Conservation (phyloP, 179 eudicot genomes). For the Spinacia oleracea region DNA sequence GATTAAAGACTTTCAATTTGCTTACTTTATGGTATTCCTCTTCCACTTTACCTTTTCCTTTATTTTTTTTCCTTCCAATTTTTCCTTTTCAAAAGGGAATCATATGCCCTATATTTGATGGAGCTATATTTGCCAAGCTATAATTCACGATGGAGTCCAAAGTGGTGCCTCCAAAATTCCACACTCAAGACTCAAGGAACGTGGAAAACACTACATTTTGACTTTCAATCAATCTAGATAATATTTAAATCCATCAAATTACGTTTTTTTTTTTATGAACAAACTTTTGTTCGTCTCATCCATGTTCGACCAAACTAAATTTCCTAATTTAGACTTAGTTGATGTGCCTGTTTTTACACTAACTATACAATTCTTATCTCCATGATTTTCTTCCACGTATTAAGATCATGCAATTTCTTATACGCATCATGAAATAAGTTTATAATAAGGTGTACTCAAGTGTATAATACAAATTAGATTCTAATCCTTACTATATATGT, state of each 20-base stretch:
- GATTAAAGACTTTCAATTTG: constrained; percentile 7
- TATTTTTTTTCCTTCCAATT: background rate
- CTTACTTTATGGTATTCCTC: constrained; percentile 23
- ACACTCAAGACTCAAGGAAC: constrained; percentile 14
- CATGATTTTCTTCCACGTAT: too few relatives aligned
- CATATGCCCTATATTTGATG: constrained; percentile 19
- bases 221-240: constrained; percentile 4
- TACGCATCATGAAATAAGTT: too few relatives aligned
- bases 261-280: background rate
- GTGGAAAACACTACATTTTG: constrained; percentile 5
- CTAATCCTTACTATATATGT: too few relatives aligned
- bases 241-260: background rate
- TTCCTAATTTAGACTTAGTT: background rate
- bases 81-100: constrained; percentile 16
- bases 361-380: background rate
- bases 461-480: too few relatives aligned
- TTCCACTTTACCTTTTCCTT: background rate
- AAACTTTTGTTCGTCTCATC: background rate
- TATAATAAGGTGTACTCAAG: too few relatives aligned
- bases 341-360: background rate
- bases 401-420: too few relatives aligned
- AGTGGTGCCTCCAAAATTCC: constrained; percentile 19
- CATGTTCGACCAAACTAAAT: background rate
- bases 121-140: constrained; percentile 2
- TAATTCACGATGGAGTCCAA: background rate